Evolutionary conservation across 352 stramenopile species (phyloP), one percentile per base, ranked within the genome.

Genomic region (Detonula confervacea): DNA sequence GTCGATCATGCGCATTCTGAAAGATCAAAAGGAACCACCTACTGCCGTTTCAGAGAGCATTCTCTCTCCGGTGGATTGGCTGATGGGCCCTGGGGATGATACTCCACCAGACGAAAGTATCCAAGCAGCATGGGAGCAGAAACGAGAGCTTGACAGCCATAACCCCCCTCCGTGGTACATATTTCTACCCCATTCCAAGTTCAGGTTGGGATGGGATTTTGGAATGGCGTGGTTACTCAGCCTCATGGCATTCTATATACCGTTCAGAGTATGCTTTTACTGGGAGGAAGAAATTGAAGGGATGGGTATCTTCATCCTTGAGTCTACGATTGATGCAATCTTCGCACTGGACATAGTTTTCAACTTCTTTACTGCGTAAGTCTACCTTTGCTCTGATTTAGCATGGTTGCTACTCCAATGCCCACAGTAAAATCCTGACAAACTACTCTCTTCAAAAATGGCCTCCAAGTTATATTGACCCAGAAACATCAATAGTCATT

Each of bases 301-400:
- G 29, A 55, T 29, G 16, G 33, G 37, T 2, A 37, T 67, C 22
- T 66, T 75, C 6, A 59, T 67, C 14, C 51, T 75, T 51, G 66
- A 75, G 52, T 61, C n/a, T 49, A 49, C 42, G 12, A 8, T 49
- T n/a, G 51, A 67, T 39, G 69, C 11, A 0, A 29, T 87, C 4
- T 90, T 90, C 56, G 39, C 49, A n/a, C 25, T 90, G 0, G 84
- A 90, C 18, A 90, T 90, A 33, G 35, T 75, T 11, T 33, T 88
- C 35, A 90, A 90, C 46, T 90, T 90, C 33, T 57, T 83, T n/a
- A 90, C 84, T 12, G 83, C 72, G 8, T n/a, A n/a, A n/a, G n/a
- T n/a, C n/a, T n/a, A n/a, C n/a, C n/a, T n/a, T n/a, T n/a, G n/a
- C n/a, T n/a, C n/a, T n/a, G n/a, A n/a, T n/a, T n/a, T n/a, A n/a